Conservation (phyloP, 2,329 filamentous ascomycete species). For the Dothidotthia symphoricarpi region DNA sequence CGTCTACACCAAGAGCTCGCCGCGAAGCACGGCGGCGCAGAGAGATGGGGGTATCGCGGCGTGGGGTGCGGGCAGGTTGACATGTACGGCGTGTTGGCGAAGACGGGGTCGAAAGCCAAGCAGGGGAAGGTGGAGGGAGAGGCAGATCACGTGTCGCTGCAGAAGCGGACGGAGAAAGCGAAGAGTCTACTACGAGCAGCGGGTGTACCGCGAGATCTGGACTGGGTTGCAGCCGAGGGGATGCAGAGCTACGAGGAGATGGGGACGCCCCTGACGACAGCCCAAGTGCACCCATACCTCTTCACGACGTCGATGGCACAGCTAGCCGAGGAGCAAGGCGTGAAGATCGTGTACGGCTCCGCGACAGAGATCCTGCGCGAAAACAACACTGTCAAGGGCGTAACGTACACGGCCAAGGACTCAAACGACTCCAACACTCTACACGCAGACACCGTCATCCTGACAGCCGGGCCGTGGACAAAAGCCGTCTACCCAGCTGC, state of each 20-base stretch:
- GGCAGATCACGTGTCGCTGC: conserved; percentile 49
- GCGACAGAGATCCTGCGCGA: conserved; percentile 65
- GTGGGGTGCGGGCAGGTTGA: conserved; percentile 70
- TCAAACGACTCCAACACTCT: conserved; percentile 47
- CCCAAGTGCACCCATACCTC: conserved; percentile 88
- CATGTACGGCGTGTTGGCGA: conserved; percentile 45
- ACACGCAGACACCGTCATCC: conserved; percentile 56
- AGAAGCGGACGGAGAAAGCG: conserved; percentile 56
- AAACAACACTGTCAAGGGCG: conserved; percentile 58
- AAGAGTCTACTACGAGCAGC: conserved; percentile 54
- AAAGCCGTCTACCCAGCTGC: conserved; percentile 52
- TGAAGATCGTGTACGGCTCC: conserved; percentile 62
- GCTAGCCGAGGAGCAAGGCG: conserved; percentile 63
- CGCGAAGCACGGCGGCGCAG: conserved; percentile 73
- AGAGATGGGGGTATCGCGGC: conserved; percentile 82
- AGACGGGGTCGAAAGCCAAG: conserved; percentile 23
- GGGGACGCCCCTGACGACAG: conserved; percentile 76
- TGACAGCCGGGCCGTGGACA: conserved; percentile 65
- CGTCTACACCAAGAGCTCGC: conserved; percentile 79
- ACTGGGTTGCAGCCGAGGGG: conserved; percentile 74
- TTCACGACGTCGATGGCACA: conserved; percentile 84
- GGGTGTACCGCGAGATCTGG: conserved; percentile 70
- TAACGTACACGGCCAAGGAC: conserved; percentile 61
- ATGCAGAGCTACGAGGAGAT: conserved; percentile 76
- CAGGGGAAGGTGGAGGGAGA: conserved; percentile 29